A percentile compares a stretch with the other conserved stretches of the same genome.
These are phyloP conservation scores for Isabelozyma rhagii DNA, from an alignment of 805 yeast species.

Conservation along the genomic window DNA sequence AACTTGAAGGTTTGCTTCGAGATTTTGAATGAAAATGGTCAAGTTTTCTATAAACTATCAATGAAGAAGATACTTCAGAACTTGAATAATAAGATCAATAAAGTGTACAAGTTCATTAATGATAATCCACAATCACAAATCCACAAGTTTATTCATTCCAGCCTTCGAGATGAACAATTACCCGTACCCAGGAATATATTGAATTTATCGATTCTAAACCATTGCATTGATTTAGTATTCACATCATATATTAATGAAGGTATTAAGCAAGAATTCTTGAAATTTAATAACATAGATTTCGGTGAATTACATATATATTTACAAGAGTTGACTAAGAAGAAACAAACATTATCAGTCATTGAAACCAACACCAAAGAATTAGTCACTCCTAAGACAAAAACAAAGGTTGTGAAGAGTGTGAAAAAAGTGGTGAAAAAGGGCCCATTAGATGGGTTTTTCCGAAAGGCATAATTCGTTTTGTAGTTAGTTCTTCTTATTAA, in stretches of 20 bases:
- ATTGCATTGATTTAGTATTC: conserved; percentile 47
- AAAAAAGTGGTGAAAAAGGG: conserved; percentile 56
- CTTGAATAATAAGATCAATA: conserved; percentile 35
- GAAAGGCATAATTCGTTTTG: conserved; percentile 24
- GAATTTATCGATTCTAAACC: conserved; percentile 30
- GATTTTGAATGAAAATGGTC: conserved; percentile 28
- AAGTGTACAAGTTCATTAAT: conserved; percentile 20
- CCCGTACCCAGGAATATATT: conserved; percentile 32
- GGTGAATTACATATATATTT: conserved; percentile 14
- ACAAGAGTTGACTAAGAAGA: conserved; percentile 10
- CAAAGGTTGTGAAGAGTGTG: conserved; percentile 26
- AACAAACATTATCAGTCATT: conserved; percentile 19
- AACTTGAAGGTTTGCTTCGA: conserved; percentile 29
- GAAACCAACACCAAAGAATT: conserved; percentile 24
- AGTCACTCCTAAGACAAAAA: conserved; percentile 14
- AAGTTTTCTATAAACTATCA: conserved; percentile 40
- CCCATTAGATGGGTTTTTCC: conserved; percentile 68
- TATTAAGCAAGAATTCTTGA: conserved; percentile 20
- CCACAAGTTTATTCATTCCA: conserved; percentile 7
- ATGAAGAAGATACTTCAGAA: conserved; percentile 32
- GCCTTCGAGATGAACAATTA: conserved; percentile 12
- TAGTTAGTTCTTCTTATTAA: conserved; percentile 26
- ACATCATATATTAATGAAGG: conserved; percentile 34
- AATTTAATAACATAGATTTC: conserved; percentile 16
- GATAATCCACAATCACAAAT: conserved; percentile 11